These are phyloP conservation scores for Nakazawaea laoshanensis DNA, from an alignment of 805 yeast species.

Conservation along the genomic window DNA sequence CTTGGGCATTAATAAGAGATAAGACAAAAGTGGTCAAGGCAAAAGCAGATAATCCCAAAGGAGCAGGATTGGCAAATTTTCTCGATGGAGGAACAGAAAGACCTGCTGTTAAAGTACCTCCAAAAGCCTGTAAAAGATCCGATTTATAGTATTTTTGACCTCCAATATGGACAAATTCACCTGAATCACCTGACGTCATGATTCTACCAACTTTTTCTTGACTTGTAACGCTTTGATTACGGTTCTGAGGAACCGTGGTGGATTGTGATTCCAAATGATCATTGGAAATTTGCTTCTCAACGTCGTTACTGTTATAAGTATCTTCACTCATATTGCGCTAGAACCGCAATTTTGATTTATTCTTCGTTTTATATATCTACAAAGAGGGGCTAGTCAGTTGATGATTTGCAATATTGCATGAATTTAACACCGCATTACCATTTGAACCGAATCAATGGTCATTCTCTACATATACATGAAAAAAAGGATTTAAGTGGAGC, in stretches of 20 bases:
- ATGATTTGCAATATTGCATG: too few relatives aligned
- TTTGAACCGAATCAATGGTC: too few relatives aligned
- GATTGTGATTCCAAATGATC: conserved; percentile 1
- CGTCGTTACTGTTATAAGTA: conserved; percentile 4
- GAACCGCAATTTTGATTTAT: too few relatives aligned
- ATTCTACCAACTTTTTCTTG: conserved; percentile 3
- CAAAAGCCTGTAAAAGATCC: conserved; percentile 61
- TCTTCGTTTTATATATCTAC: too few relatives aligned
- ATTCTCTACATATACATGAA: too few relatives aligned
- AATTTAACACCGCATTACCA: too few relatives aligned
- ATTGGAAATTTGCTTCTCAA: conserved; percentile 7
- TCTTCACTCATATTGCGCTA: conserved; percentile 3
- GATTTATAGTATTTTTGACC: conserved; percentile 54
- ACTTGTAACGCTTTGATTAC: neutral
- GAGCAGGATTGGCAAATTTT: conserved; percentile 67
- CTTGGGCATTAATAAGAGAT: conserved; percentile 53
- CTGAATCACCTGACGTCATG: conserved; percentile 30
- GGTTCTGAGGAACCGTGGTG: neutral
- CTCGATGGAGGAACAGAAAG: conserved; percentile 46
- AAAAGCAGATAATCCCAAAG: conserved; percentile 65
- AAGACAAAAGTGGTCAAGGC: conserved; percentile 62
- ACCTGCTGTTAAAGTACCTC: conserved; percentile 80
- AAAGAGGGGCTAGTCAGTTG: too few relatives aligned
- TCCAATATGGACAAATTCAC: conserved; percentile 65
- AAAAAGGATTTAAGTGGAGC: too few relatives aligned